phyloP scores from a whole-genome alignment of 169 alveolate genomes.

The Theileria annulata region DNA sequence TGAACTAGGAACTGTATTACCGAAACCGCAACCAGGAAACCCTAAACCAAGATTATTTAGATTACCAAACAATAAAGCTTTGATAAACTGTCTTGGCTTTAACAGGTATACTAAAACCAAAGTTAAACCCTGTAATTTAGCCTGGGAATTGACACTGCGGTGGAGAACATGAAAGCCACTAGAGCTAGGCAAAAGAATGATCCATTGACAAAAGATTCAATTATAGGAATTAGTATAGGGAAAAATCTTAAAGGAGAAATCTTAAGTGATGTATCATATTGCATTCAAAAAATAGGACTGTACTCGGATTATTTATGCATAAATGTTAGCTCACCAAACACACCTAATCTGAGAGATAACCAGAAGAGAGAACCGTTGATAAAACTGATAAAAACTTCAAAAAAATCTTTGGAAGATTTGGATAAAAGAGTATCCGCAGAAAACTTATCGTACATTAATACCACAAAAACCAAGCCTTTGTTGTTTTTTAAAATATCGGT shows the following conservation, averaged over 20 bases:
- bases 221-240: slow-evolving; percentile 82
- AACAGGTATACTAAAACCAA: slow-evolving; percentile 62
- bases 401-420: slow-evolving; percentile 61
- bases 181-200: slow-evolving; percentile 71
- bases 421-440: slow-evolving; percentile 9
- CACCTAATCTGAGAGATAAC: slow-evolving; percentile 81
- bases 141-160: slow-evolving; percentile 76
- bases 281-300: slow-evolving; percentile 70
- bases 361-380: slow-evolving; percentile 71
- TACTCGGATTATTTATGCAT: slow-evolving; percentile 82
- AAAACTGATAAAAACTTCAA: slow-evolving; percentile 66
- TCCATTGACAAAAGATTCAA: slow-evolving; percentile 69
- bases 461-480: slow-evolving; percentile 53
- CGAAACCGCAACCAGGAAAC: slow-evolving; percentile 83
- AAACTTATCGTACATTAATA: slow-evolving; percentile 25
- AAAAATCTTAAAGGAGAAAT: slow-evolving; percentile 74
- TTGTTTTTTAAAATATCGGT: slow-evolving; percentile 61
- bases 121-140: slow-evolving; percentile 26
- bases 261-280: slow-evolving; percentile 67
- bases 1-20: slow-evolving; percentile 84
- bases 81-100: slow-evolving; percentile 82
- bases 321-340: slow-evolving; percentile 85
- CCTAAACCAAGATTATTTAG: slow-evolving; percentile 82
- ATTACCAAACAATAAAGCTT: slow-evolving; percentile 69
- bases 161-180: slow-evolving; percentile 64